Evolutionary conservation across 768 basidiomycete genomes (phyloP), one percentile per base, ranked within the genome.

Genomic region (Tylopilus sp.): DNA sequence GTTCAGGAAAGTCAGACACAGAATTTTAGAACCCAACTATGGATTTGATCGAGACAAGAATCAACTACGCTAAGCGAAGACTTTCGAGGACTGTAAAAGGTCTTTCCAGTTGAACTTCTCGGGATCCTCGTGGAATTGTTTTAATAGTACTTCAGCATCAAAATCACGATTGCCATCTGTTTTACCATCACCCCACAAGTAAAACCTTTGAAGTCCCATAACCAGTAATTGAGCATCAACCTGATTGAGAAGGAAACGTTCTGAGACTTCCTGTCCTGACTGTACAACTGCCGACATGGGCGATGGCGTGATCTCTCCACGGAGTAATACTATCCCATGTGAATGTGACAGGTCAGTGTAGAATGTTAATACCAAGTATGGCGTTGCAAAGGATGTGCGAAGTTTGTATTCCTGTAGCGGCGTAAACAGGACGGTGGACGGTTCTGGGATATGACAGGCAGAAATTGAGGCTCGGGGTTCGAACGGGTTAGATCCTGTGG

Each of bases 381-480:
- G 95, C 6, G 92, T 94, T 8, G 97, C 89, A 68, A 87, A 98
- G 17, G 86, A 78, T 48, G 79, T 79, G 36, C 88, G 85, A 52
- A 84, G 71, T 70, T 97, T 96, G 80, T 92, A 99, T 72, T 98
- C 96, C 59, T 89, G 86, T 38, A 98, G 77, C 3, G 95, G 90
- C 0, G 97, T 94, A 75, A 96, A 96, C 31, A 98, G 77, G 48
- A 96, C 78, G 0, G 93, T 94, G 7, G 93, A 83, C 3, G 72
- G 74, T 47, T 74, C 76, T 16, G 83, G 80, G 58, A 82, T 82
- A 14, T 65, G 62, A 6, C 62, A 16, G 7, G 57, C 25, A 61
- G 52, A 14, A 55, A 54, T 29, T 54, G 63, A 19, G 61, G 51
- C 29, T 60, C 54, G 66, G 54, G 73, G 67, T 41, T 73, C 58